These are phyloP conservation scores for Blakeslea trispora DNA, from an alignment of 371 early-diverging fungal genomes.

Conservation along the genomic window DNA sequence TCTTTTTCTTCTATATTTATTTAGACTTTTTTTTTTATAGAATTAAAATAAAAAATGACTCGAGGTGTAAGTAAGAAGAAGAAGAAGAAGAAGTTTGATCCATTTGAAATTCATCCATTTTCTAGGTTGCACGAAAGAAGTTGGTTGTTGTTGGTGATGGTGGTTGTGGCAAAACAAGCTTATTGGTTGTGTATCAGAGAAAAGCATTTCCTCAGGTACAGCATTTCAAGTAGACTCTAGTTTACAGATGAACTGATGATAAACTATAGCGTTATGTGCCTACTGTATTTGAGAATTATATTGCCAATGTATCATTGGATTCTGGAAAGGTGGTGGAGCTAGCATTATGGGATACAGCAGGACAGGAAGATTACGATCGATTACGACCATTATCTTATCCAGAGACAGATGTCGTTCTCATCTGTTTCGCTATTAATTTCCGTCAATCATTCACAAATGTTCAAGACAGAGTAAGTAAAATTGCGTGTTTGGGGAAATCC, in stretches of 20 bases:
- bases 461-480: conserved; percentile 49
- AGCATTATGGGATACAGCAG: conserved; percentile 80
- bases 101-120: not conserved
- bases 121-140: conserved; percentile 50
- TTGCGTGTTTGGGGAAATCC: conserved; percentile 27
- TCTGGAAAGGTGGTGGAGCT: conserved; percentile 65
- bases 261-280: conserved; percentile 61
- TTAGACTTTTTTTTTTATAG: not conserved
- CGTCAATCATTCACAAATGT: conserved; percentile 73
- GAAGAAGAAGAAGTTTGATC: not conserved
- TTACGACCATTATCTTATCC: conserved; percentile 78
- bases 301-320: conserved; percentile 64
- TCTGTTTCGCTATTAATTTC: conserved; percentile 68
- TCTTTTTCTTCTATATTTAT: not conserved
- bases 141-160: conserved; percentile 66
- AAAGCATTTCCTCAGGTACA: conserved; percentile 81
- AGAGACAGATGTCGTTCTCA: conserved; percentile 73
- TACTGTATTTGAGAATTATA: conserved; percentile 78
- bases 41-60: conserved; percentile 13
- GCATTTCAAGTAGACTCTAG: no score
- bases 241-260: no score
- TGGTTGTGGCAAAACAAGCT: conserved; percentile 87
- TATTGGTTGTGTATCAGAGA: conserved; percentile 80
- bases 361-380: conserved; percentile 92
- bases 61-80: conserved; percentile 14